Evolutionary conservation across 129 eudicot genomes (phyloP).

Genomic region (Escallonia herrerae): DNA sequence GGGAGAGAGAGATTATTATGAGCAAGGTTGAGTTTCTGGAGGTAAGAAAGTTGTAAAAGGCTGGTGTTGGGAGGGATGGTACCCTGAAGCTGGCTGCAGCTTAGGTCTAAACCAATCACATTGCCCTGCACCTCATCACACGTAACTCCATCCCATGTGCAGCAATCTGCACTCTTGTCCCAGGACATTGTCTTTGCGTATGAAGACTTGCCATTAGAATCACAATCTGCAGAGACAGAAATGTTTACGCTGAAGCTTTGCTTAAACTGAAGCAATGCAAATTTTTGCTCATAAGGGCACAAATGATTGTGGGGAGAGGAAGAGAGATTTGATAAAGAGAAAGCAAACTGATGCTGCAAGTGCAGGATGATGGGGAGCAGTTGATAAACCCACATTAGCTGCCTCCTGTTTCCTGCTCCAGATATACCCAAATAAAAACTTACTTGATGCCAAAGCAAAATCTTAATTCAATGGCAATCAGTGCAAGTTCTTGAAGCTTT

Average conservation of each 20-base stretch:
- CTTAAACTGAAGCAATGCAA: slow-evolving; percentile 6
- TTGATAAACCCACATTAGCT: neutral
- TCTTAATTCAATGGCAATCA: too few relatives aligned
- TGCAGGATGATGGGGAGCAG: neutral
- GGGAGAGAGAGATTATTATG: neutral
- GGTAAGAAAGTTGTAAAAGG: slow-evolving; percentile 1
- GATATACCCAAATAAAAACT: too few relatives aligned
- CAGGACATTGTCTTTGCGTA: neutral
- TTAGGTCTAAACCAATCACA: neutral
- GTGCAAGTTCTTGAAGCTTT: too few relatives aligned
- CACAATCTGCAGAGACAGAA: neutral
- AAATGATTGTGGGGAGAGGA: neutral
- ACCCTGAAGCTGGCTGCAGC: slow-evolving; percentile 2
- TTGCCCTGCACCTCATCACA: neutral
- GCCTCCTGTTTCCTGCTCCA: neutral
- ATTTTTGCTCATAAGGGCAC: neutral
- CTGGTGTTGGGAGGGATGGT: neutral
- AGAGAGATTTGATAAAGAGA: neutral
- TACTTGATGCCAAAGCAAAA: too few relatives aligned
- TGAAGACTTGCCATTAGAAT: neutral
- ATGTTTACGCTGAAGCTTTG: neutral
- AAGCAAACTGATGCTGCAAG: neutral
- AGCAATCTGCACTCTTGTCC: neutral
- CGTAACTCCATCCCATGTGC: neutral
- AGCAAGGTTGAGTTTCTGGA: slow-evolving; percentile 1